Conservation (phyloP, 495 filamentous ascomycete genomes). For the Neurospora intermedia region DNA sequence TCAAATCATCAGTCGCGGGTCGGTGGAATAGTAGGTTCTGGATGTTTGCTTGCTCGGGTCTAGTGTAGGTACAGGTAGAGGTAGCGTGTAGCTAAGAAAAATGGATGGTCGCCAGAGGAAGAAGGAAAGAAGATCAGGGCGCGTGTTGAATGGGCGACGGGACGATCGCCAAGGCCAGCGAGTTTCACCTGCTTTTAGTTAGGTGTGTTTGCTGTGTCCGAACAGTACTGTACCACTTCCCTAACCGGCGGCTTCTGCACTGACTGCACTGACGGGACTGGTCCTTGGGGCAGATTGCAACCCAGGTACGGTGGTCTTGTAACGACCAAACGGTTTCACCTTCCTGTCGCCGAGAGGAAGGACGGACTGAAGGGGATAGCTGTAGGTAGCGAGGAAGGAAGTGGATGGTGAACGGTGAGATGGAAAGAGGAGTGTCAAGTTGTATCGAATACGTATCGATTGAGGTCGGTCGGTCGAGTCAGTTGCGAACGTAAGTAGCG, state of each 20-base stretch:
- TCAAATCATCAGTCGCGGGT: background rate
- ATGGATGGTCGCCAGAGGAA: background rate
- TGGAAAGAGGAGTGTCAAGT: background rate
- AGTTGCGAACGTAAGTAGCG: background rate
- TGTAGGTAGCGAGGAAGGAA: background rate
- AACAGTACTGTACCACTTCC: background rate
- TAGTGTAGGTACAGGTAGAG: background rate
- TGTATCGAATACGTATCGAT: background rate
- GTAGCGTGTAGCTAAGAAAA: background rate
- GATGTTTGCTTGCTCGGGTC: background rate
- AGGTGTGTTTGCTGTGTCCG: background rate
- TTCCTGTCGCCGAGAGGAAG: background rate
- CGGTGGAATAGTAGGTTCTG: background rate
- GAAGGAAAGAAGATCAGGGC: background rate
- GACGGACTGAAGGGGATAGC: background rate
- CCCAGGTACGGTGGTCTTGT: background rate
- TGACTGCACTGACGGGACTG: background rate
- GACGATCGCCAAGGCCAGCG: background rate
- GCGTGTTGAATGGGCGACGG: background rate
- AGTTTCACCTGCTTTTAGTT: background rate
- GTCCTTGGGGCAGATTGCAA: background rate
- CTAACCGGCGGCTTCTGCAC: background rate
- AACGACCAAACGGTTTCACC: background rate
- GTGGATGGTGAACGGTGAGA: background rate
- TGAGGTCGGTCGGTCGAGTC: background rate